Base-by-base conservation (phyloP, 148 eudicot species). In the Heliamphora exappendiculata region DNA sequence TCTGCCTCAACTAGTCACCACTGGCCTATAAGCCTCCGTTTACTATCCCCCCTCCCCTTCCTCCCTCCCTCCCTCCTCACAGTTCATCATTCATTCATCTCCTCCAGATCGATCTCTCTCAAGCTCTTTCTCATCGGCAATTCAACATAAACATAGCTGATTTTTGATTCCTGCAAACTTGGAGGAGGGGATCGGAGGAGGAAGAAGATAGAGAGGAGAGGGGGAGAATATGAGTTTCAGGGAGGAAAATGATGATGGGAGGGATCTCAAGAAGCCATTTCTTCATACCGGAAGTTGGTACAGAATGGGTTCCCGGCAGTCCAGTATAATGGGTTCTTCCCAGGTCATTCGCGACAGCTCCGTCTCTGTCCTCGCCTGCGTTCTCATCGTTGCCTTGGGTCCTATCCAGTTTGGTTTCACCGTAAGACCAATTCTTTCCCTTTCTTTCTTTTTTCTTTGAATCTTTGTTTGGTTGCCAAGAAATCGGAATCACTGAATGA, bases 371-470 rank as follows among this genome's bases (percentile, higher is more conserved):
- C 77, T 95, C 67, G 97, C 97, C 70, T 92, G 98, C 70, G 98
- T 95, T 67, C 83, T 92, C 28, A 92, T 95, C 55, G 97, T 95
- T 31, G 97, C 98, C 67, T 82, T 95, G 78, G 98, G 98, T 17
- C 97, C 97, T 45, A 87, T 95, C 69, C 98, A 95, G 83, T 95
- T 95, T 60, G 98, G 98, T n/a, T 95, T 95, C 87, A 95, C 98
- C 44, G 98, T 94, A 87, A 66, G 78, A 33, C 13, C 45, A 7
- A 1, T 8, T 1, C 20, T n/a, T 22, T 5, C 13, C 19, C 31
- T 37, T 31, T 16, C 36, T 55, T 8, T 57, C 26, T 60, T 2
- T 19, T 13, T 53, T 7, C 31, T 49, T 17, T 34, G 13, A 24
- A 9, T 75, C 13, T 20, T 12, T 31, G 14, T 60, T 63, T 62